Evolutionary conservation across 2,329 filamentous ascomycete genomes (phyloP), one percentile per base, ranked within the genome.

Genomic region (Akanthomyces dipterigenus): DNA sequence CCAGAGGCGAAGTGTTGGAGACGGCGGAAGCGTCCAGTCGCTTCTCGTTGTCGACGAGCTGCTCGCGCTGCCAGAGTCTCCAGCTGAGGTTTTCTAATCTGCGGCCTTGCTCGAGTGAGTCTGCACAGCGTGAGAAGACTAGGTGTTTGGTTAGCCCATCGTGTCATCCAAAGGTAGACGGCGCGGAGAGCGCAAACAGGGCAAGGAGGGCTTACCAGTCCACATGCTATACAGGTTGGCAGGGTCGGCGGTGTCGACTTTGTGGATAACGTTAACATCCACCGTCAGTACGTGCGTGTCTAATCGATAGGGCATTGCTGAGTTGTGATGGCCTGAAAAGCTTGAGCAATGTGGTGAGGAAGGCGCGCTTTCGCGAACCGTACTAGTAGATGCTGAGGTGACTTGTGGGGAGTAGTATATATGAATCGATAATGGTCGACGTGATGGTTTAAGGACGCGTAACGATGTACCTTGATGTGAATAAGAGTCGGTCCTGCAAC

Each of bases 161-260:
- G 28, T 46, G 43, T 58, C 36, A 28, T 26, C 34, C 50, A 12
- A 22, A 22, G 51, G 14, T 11, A 28, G 42, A 53, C 20, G 36
- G 9, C 22, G 51, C 14, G n/a, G n/a, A n/a, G n/a, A n/a, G n/a
- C n/a, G n/a, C n/a, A n/a, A n/a, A n/a, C n/a, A n/a, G n/a, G n/a
- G n/a, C n/a, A n/a, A 36, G 11, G 6, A 31, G 40, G 8, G 42
- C 90, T 84, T 78, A 96, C 92, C 91, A 74, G 91, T 93, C 92
- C 93, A 96, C 85, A 98, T 96, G 80, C 90, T 93, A 78, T 95
- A 96, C 57, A 98, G 85, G 72, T 93, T 96, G 77, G 96, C 91
- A 31, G 91, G 88, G 74, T 96, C 96, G 67, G 88, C 84, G 1
- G 93, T 96, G 77, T 98, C 93, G 70, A 98, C 91, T 74, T 96